phyloP scores from a whole-genome alignment of 2,329 filamentous ascomycete species.

The Colletotrichum liriopes region DNA sequence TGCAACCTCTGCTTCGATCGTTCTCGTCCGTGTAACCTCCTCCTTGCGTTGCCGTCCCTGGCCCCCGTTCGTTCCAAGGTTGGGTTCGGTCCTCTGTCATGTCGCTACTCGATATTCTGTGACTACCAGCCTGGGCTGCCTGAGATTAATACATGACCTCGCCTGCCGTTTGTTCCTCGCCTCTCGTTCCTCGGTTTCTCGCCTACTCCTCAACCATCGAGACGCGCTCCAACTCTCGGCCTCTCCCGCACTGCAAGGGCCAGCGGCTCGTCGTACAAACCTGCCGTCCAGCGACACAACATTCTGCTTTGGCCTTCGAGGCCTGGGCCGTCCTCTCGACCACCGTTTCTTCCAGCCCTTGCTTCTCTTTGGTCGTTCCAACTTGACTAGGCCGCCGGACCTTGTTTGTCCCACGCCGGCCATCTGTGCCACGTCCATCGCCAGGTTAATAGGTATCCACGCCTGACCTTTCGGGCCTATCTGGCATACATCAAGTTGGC shows the following conservation, averaged over 20 bases:
- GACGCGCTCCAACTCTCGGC: not conserved
- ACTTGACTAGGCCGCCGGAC: not conserved
- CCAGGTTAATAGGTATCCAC: not conserved
- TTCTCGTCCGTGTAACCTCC: constrained; percentile 28
- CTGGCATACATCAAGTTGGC: not conserved
- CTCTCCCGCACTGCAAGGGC: constrained; percentile 7
- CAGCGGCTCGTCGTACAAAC: constrained; percentile 34
- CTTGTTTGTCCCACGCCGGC: constrained; percentile 7
- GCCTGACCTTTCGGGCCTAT: constrained; percentile 15
- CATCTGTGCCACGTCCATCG: constrained; percentile 17
- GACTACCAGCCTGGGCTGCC: constrained; percentile 35
- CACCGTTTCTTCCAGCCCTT: not conserved
- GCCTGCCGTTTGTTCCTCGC: constrained; percentile 8
- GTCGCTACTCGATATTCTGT: constrained; percentile 19
- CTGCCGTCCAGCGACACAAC: constrained; percentile 12
- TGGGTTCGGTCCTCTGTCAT: constrained; percentile 17
- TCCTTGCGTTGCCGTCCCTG: constrained; percentile 23
- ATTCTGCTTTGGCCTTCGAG: constrained; percentile 22
- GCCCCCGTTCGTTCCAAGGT: not conserved
- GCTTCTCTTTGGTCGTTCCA: not conserved
- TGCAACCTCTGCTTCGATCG: constrained; percentile 22
- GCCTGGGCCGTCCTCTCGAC: not conserved
- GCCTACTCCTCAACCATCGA: not conserved
- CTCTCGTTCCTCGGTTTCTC: not conserved
- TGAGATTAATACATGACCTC: constrained; percentile 37